Conservation (phyloP, 495 filamentous ascomycete genomes). For the Penicillium ochrochloron region DNA sequence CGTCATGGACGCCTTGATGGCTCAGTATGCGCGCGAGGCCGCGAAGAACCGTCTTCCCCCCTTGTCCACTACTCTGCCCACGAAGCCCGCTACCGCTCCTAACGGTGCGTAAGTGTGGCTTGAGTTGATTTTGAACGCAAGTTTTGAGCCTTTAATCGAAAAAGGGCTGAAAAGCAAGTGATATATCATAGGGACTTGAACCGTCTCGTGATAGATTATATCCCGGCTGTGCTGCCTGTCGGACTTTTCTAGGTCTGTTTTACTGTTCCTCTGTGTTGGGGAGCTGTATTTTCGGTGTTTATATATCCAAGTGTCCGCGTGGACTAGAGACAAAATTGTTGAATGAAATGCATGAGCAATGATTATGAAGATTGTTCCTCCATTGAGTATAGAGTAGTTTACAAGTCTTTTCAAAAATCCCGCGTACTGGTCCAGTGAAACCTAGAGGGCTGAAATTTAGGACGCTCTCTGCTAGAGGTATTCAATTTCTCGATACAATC, state of each 20-base stretch:
- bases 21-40: slow-evolving; percentile 73
- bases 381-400: no score
- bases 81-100: slow-evolving; percentile 34
- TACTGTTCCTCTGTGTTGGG: neutral
- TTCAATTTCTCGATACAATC: no score
- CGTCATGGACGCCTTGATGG: slow-evolving; percentile 88
- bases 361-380: slow-evolving; percentile 6
- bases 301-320: slow-evolving; percentile 22
- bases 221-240: neutral
- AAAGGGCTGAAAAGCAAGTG: neutral
- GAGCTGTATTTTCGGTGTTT: slow-evolving; percentile 6
- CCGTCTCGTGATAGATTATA: slow-evolving; percentile 21
- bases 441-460: no score
- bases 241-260: neutral
- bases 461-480: no score
- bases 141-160: neutral
- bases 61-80: slow-evolving; percentile 45
- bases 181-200: neutral
- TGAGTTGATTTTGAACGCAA: neutral
- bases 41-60: slow-evolving; percentile 49
- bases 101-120: slow-evolving; percentile 27
- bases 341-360: slow-evolving; percentile 32
- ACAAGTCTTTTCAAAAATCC: no score
- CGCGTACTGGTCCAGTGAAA: no score
- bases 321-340: slow-evolving; percentile 24